These are phyloP conservation scores for Cicer pinnatifidum DNA, from an alignment of 306 rosid species.

Conservation along the genomic window DNA sequence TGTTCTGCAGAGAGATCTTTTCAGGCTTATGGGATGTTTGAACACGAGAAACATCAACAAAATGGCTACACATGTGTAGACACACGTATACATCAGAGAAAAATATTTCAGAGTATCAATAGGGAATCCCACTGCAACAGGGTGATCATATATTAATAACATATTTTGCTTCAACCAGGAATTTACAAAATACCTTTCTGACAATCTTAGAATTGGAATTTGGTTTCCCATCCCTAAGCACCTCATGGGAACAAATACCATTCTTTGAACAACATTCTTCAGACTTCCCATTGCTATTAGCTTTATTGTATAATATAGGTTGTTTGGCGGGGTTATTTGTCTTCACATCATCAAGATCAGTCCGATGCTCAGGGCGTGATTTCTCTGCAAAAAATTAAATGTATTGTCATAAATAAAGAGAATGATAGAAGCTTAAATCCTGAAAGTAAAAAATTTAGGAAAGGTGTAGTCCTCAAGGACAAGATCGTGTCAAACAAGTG, in stretches of 20 bases:
- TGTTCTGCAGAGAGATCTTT: conserved; percentile 35
- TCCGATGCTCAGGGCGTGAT: conserved; percentile 49
- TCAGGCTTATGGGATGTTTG: not conserved
- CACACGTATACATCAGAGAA: conserved; percentile 5
- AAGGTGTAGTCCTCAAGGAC: conserved; percentile 7
- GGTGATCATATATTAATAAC: conserved; percentile 28
- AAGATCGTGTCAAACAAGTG: conserved; percentile 3
- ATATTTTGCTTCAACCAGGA: conserved; percentile 29
- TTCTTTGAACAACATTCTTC: conserved; percentile 68
- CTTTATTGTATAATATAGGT: conserved; percentile 34
- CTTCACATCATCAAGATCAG: conserved; percentile 48
- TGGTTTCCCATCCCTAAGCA: conserved; percentile 71
- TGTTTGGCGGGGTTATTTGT: conserved; percentile 46
- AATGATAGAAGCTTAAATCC: conserved; percentile 12
- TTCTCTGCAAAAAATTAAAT: conserved; percentile 49
- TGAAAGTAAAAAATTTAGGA: not conserved
- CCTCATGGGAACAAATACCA: conserved; percentile 92
- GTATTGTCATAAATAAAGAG: not conserved
- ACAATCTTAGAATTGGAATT: conserved; percentile 58
- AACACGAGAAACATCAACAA: conserved; percentile 31
- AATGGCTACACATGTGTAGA: conserved; percentile 30
- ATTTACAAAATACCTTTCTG: conserved; percentile 62
- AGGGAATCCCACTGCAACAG: conserved; percentile 33
- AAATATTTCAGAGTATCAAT: conserved; percentile 32
- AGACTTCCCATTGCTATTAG: conserved; percentile 50